Percentiles rank a stretch among this genome's conserved stretches.
Conservation (phyloP, 331 rosid genomes). For the Quercus tomentella region DNA sequence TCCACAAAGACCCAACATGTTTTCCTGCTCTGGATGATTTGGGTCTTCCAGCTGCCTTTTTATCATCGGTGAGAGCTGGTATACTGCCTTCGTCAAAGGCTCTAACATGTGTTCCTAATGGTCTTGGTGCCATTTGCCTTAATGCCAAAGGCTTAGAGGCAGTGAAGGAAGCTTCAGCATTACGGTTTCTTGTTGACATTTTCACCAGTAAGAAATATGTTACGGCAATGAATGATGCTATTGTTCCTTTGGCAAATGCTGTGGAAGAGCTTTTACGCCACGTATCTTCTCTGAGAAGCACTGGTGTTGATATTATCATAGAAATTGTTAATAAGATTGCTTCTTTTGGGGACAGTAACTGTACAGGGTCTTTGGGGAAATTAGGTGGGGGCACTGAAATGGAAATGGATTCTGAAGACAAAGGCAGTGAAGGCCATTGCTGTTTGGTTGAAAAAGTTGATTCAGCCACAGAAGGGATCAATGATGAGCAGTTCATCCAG, state of each 20-base stretch:
- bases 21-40: constrained; percentile 80
- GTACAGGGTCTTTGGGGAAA: constrained; percentile 51
- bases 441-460: constrained; percentile 44
- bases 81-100: constrained; percentile 94
- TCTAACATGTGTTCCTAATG: constrained; percentile 89
- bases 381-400: constrained; percentile 63
- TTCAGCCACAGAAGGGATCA: constrained; percentile 61
- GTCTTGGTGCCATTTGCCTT: constrained; percentile 97
- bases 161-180: constrained; percentile 68
- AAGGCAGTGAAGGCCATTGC: constrained; percentile 48
- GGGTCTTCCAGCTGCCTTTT: constrained; percentile 96
- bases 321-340: constrained; percentile 74
- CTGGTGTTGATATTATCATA: constrained; percentile 86
- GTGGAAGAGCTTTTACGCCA: constrained; percentile 99
- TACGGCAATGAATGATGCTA: constrained; percentile 85
- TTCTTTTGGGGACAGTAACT: constrained; percentile 53
- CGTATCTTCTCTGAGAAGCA: constrained; percentile 81
- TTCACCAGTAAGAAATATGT: constrained; percentile 85
- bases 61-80: constrained; percentile 79
- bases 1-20: constrained; percentile 96
- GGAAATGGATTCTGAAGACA: constrained; percentile 86
- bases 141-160: constrained; percentile 89
- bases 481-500: constrained; percentile 72
- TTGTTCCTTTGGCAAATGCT: constrained; percentile 93
- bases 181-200: constrained; percentile 79